Evolutionary conservation across 139 green algal genomes (phyloP), one percentile per base, ranked within the genome.

Genomic region (Klebsormidium nitens): DNA sequence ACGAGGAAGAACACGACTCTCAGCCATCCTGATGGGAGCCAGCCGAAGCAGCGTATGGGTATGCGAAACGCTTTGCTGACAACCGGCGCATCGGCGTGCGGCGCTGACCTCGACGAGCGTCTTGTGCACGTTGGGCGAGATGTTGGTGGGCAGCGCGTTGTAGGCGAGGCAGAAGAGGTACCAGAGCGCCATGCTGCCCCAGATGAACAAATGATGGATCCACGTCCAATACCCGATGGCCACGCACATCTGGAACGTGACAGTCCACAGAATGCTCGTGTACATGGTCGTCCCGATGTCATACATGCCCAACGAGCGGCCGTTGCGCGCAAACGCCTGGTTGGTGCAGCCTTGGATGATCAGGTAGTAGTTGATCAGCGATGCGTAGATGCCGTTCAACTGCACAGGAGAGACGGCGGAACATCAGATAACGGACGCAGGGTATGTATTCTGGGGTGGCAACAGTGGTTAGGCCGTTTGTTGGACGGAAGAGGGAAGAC

Each of bases 161-260:
- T 84, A 81, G 38, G 71, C 46, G 48, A 69, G 17, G 56, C 80
- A 46, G 67, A 79, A 84, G 36, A 65, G 14, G 36, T 71, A 78
- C 52, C 67, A 86, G 0, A 81, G 11, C 0, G 34, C 58, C 29
- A 88, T 82, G 55, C 63, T 81, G 39, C 72, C 79, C 71, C 67
- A 80, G 36, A 84, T 73, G 64, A 69, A 64, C 11, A 82, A 28
- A 52, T 83, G 77, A 42, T 83, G 74, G 28, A 76, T 66, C 36
- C 35, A 67, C 0, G 81, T 89, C 39, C 68, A 80, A 42, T 59
- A 62, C 42, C 58, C 56, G 11, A 71, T 63, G 2, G 63, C 47
- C 34, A 82, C 39, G 5, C 70, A 56, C n/a, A 89, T 71, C 59
- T 82, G 76, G 5, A 85, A 14, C 67, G 84, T 87, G n/a, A 89